Evolutionary conservation across 306 rosid genomes (phyloP), one percentile per base, ranked within the genome.

Genomic region (Aeschynomene evenia): DNA sequence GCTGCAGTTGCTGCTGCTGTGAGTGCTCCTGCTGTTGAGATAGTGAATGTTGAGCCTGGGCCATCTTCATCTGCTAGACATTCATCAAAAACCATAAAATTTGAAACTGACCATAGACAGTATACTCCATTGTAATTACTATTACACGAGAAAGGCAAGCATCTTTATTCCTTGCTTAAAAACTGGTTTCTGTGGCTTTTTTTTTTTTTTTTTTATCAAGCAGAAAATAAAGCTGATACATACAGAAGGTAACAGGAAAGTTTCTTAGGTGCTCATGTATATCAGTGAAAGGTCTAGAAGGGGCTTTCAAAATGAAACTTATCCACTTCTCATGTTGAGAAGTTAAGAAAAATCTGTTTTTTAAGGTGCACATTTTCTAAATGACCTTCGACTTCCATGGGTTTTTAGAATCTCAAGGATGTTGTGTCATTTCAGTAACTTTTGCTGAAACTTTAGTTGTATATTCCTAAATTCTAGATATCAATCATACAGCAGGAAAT

Each of bases 21-120:
- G 86, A 63, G 7, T 83, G 89, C 70, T 92, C 96, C 80, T 84
- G 94, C 49, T 79, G 91, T 66, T 89, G 96, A 70, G 96, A 84
- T 34, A 87, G 81, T 63, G 98, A 82, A 63, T 87, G 96, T 69
- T 84, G 98, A 68, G 86, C 74, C 75, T 84, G 95, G 62, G 88
- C 72, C 81, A 89, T 86, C 85, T 78, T 89, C 79, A 92, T 76
- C 89, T 84, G 87, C 58, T 48, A 62, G 79, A 77, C 18, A 79
- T 64, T 53, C 52, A 72, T 59, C 36, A 62, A 67, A 78, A 63
- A 48, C 29, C 28, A 14, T 59, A 64, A 45, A 52, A 49, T 22
- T 60, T 62, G 53, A 49, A 54, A 63, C 26, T 66, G 40, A 71
- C 46, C 64, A 55, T 54, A 18, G 46, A 39, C 39, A 70, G 70